Percentiles rank a stretch among this genome's conserved stretches.
Conservation (phyloP, 169 alveolate species). For the Plasmodium vivax region DNA sequence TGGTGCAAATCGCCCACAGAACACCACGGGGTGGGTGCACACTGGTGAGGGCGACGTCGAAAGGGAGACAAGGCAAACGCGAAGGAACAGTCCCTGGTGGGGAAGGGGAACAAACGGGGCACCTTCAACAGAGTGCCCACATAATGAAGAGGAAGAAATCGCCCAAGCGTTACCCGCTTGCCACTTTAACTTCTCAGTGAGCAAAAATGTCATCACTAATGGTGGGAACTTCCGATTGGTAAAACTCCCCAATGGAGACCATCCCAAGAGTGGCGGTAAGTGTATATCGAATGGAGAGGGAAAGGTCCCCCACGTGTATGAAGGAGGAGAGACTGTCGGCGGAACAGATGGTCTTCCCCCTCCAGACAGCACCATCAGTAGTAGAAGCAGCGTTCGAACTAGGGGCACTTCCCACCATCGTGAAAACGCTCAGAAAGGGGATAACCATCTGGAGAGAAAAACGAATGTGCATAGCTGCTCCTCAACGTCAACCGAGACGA, state of each 20-base stretch:
- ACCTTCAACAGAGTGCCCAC: background rate
- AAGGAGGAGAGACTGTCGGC: background rate
- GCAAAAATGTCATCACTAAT: background rate
- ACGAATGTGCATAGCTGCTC: background rate
- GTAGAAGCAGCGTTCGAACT: background rate
- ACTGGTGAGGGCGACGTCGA: background rate
- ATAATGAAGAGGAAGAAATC: background rate
- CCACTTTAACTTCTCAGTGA: background rate
- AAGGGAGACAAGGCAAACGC: background rate
- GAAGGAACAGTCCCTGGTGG: background rate
- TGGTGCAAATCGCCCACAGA: background rate
- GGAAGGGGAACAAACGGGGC: background rate
- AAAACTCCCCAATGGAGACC: background rate
- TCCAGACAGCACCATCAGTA: background rate
- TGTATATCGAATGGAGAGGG: background rate
- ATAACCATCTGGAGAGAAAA: background rate
- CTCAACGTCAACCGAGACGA: background rate
- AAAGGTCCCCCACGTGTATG: background rate
- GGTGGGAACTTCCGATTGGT: background rate
- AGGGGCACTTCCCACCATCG: background rate
- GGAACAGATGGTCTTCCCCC: background rate
- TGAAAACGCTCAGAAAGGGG: background rate
- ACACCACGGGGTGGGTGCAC: background rate
- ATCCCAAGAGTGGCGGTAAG: background rate
- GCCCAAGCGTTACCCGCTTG: background rate